Evolutionary conservation across 768 basidiomycete genomes (phyloP).

Genomic region (Boletus edulis): DNA sequence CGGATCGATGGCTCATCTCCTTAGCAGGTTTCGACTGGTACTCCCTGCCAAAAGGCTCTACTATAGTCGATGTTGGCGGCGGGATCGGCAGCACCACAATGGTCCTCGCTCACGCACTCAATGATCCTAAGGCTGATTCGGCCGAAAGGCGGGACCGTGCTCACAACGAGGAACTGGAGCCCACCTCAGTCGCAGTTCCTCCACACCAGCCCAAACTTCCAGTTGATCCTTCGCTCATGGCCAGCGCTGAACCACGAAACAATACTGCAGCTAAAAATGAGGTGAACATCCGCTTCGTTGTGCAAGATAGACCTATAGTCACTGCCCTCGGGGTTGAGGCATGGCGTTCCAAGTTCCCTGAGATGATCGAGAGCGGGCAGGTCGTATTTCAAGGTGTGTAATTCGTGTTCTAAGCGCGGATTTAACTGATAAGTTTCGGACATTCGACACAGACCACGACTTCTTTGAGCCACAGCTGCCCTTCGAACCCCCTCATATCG

Average conservation of each 20-base stretch:
- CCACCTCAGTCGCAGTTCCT: background rate
- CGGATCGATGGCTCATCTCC: background rate
- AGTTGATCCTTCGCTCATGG: background rate
- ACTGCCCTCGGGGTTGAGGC: conserved; percentile 53
- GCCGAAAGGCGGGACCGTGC: background rate
- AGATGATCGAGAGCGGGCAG: conserved; percentile 51
- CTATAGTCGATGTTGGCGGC: conserved; percentile 68
- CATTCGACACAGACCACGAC: conserved; percentile 53
- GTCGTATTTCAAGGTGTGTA: conserved; percentile 50
- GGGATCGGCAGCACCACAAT: conserved; percentile 58
- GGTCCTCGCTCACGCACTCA: conserved; percentile 40
- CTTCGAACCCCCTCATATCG: conserved; percentile 27
- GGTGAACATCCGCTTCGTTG: conserved; percentile 45
- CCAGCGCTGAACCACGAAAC: conserved; percentile 7
- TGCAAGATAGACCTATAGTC: conserved; percentile 60
- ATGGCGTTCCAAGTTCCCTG: conserved; percentile 58
- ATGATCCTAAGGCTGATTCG: background rate
- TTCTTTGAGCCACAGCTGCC: conserved; percentile 65
- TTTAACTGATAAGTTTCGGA: background rate
- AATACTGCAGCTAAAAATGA: conserved; percentile 6
- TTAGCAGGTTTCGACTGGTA: conserved; percentile 57
- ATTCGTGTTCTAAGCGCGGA: background rate
- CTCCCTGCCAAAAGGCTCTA: conserved; percentile 44
- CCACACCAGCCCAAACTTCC: background rate
- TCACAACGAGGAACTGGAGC: background rate